Base-by-base conservation (phyloP, 805 yeast genomes). In the Saturnispora diversa region DNA sequence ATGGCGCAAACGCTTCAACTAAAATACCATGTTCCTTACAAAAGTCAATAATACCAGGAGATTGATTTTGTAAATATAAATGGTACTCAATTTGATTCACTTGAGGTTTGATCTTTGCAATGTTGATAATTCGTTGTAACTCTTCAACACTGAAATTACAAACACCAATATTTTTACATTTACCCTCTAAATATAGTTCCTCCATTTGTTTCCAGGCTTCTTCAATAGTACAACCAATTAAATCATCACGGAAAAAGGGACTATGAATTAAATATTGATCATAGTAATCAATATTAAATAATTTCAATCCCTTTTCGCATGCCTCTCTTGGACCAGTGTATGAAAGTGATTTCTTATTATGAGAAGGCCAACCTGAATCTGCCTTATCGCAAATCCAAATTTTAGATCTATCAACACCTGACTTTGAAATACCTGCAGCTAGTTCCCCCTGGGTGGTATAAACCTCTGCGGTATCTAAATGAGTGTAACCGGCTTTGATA, bases 31-130 rank as follows among this genome's bases (percentile, higher is more conserved):
- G 51, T 36, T 70, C 50, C 45, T 68, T 56, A 44, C 75, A 66
- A 51, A 65, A 81, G 2, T 75, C 68, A 33, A 68, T 62, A 43
- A 73, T 63, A 3, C 75, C 82, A 0, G 73, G 70, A 3, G 80
- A 59, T 55, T 80, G 86, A 49, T 77, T 68, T 52, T 75, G 84
- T 47, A 79, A 64, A 50, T 79, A 76, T 1, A 81, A 73, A 50
- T 77, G 75, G 59, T 72, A 77, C 52, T 81, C 88, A 48, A 82
- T 74, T 58, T 82, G 90, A 53, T 80, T 74, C 20, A 81, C 75
- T 47, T 64, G 68, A 3, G 87, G 86, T 46, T 65, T 66, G 44
- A 59, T 58, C 35, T 68, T 69, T 10, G 73, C 69, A 30, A 60
- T 50, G 21, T 60, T 56, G 20, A 71, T 52, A 16, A 74, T 57